These are phyloP conservation scores for Mentha longifolia DNA, from an alignment of 257 asterid species.

Conservation along the genomic window DNA sequence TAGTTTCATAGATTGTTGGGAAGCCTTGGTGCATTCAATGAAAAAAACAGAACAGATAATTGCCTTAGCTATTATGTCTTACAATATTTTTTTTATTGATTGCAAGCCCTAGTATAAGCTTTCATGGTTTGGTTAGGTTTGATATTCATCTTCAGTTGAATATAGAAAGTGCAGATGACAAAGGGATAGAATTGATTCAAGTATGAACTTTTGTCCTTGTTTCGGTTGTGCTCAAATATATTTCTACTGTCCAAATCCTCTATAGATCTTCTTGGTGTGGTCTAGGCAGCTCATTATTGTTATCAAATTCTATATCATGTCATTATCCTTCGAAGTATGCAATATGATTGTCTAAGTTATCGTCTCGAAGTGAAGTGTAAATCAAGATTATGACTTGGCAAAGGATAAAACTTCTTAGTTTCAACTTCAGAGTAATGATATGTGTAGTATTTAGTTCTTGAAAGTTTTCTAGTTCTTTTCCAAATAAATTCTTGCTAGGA, in stretches of 20 bases:
- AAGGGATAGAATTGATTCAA: no score
- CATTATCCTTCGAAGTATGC: neutral
- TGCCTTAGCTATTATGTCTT: conserved; percentile 3
- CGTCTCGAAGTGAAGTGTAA: neutral
- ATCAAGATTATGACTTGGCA: neutral
- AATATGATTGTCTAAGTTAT: neutral
- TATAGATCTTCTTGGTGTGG: neutral
- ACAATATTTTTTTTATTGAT: conserved; percentile 9
- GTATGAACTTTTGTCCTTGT: neutral
- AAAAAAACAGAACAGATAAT: neutral
- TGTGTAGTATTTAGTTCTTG: neutral
- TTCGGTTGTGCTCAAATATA: neutral
- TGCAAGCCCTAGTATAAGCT: neutral
- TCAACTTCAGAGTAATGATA: neutral
- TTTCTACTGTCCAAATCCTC: neutral
- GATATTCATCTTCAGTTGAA: neutral
- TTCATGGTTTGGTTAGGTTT: conserved; percentile 2
- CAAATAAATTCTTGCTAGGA: neutral
- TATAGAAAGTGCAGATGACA: neutral
- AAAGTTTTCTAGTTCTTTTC: neutral
- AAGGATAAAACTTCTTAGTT: neutral
- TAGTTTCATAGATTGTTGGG: conserved; percentile 20
- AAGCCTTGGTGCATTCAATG: neutral
- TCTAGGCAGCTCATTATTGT: neutral
- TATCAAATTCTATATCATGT: neutral